Evolutionary conservation across 2,329 filamentous ascomycete species (phyloP), one percentile per base, ranked within the genome.

Genomic region (Waltergamsia citrina): DNA sequence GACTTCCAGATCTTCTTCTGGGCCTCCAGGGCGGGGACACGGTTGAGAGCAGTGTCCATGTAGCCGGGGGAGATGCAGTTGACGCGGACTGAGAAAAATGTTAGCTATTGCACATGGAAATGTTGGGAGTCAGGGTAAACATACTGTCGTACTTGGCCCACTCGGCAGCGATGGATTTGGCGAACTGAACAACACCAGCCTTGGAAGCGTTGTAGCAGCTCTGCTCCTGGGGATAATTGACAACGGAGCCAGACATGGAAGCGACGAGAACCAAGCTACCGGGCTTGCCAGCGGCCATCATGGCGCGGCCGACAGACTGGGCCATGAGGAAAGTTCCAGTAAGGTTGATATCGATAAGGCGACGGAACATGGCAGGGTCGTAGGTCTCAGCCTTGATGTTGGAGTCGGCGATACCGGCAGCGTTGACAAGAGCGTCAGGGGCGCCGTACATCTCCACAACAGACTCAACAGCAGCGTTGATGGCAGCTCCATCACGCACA

Each of bases 201-300:
- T 88, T 88, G 59, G 80, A 85, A 20, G 82, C 81, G 51, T 88
- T 88, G 73, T 90, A 90, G 60, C 79, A 84, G 30, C 69, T 77
- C 63, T 88, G 83, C 63, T 86, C 80, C 62, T 88, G 83, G 6
- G 83, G 84, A 65, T 79, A 87, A 74, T 90, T 90, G 69, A 87
- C 84, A 43, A 90, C 77, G 62, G 77, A 75, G 44, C 83, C 85
- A 32, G 81, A 85, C 83, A 90, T 87, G 49, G 79, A 85, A 21
- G 81, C 81, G 34, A 87, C 75, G 41, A 86, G 74, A 50, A 88
- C 69, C 51, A 88, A 81, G 49, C 73, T 80, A 27, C 83, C 83
- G 10, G 78, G 75, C 59, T 78, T 78, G 50, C 71, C 69, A 36
- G 74, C 71, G n/a, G 68, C 63, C 60, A 87, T 86, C 80, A 86